Percentiles rank a stretch among this genome's conserved stretches.
Conservation (phyloP, 2,329 filamentous ascomycete genomes). For the Calonectria hongkongensis region DNA sequence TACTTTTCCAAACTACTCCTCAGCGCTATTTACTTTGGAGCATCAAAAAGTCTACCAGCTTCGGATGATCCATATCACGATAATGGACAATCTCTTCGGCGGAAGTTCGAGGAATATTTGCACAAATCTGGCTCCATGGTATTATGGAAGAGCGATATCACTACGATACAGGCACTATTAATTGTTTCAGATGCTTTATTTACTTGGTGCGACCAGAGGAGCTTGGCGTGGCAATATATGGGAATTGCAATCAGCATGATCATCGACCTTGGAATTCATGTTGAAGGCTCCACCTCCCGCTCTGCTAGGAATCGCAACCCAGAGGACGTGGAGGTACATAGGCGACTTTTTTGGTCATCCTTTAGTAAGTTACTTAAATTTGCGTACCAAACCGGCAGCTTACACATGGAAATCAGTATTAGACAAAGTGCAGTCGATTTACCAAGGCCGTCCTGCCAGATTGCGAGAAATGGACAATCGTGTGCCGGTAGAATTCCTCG, state of each 20-base stretch:
- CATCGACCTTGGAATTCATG: constrained; percentile 67
- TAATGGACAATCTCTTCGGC: constrained; percentile 58
- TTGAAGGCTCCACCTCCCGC: constrained; percentile 21
- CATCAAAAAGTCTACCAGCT: neutral
- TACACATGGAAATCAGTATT: constrained; percentile 44
- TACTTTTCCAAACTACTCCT: constrained; percentile 75
- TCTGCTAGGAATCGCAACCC: constrained; percentile 54
- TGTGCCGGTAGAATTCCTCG: constrained; percentile 67
- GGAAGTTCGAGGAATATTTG: constrained; percentile 67
- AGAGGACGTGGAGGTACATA: constrained; percentile 66
- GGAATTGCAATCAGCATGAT: constrained; percentile 65
- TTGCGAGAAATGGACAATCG: constrained; percentile 65
- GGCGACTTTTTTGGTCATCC: constrained; percentile 59
- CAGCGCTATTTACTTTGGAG: constrained; percentile 71
- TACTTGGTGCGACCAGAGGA: constrained; percentile 68
- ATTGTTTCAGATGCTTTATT: constrained; percentile 72
- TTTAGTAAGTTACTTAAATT: constrained; percentile 37
- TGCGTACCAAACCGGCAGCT: neutral
- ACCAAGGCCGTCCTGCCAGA: constrained; percentile 69
- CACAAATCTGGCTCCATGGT: constrained; percentile 65
- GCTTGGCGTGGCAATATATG: constrained; percentile 74
- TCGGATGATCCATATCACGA: neutral
- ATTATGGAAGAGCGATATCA: constrained; percentile 63
- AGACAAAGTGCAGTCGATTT: constrained; percentile 72
- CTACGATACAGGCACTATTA: constrained; percentile 72